Base-by-base conservation (phyloP, 345 rosid genomes). In the Cochlearia excelsa region DNA sequence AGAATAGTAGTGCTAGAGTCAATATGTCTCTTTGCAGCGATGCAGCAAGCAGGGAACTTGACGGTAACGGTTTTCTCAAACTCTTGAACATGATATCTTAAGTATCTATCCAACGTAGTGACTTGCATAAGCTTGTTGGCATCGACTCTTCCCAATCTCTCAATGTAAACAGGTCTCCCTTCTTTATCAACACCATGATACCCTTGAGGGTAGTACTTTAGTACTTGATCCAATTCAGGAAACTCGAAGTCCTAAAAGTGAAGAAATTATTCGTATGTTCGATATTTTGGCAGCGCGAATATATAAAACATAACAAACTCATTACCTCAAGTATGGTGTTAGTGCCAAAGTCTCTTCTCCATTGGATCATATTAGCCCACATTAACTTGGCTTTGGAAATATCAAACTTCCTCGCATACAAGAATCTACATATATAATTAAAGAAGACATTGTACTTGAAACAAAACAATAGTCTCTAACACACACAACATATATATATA, bases 291-390 rank as follows among this genome's bases (percentile, higher is more conserved):
- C 23, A 16, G 23, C 23, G 23, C 23, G 23, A 16, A 16, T 16
- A 16, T 16, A 16, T 16, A 16, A 16, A 16, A 16, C 23, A 46
- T 1, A 46, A 30, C n/a, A 0, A 42, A 28, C 8, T 9, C 6
- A 0, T 49, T 71, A 90, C 98, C 98, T 91, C 81, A 70, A 82
- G 55, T 64, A 91, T 80, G 6, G 86, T 85, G 75, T 91, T 96
- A 9, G 95, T 65, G 8, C 91, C 94, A 52, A 77, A 87, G 2
- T 84, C 91, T 30, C 64, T 84, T 76, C 96, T 84, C 97, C 97
- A 90, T n/a, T 85, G 82, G 44, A 87, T 69, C 97, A 90, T 90
- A 57, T 82, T 81, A 38, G 63, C 72, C 97, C 97, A 90, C 96
- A 90, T 87, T 33, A 56, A 65, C 70, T 80, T 87, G 26, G 97